A percentile compares a stretch with the other conserved stretches of the same genome.
Evolutionary conservation across 2,329 filamentous ascomycete species (phyloP).

Genomic region (Hypocreales sp.): DNA sequence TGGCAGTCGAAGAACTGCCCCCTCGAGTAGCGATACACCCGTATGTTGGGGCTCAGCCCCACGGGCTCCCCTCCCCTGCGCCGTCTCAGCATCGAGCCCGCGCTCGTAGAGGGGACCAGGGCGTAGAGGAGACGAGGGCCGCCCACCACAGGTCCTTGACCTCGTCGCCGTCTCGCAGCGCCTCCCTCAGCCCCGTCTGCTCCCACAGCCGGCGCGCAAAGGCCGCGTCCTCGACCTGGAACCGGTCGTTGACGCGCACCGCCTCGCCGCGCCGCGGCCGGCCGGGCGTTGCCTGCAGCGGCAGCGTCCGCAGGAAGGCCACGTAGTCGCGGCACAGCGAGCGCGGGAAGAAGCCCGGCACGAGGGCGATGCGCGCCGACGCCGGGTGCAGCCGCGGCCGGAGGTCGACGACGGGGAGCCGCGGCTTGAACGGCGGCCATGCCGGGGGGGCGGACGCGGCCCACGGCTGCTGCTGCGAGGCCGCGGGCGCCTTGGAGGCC

Average conservation of each 20-base stretch:
- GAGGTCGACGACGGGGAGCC: slow-evolving; percentile 51
- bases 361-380: slow-evolving; percentile 51
- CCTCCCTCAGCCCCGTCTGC: slow-evolving; percentile 55
- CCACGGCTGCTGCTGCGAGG: slow-evolving; percentile 7
- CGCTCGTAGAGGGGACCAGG: not conserved
- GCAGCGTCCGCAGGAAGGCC: slow-evolving; percentile 51
- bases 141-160: slow-evolving; percentile 29
- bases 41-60: slow-evolving; percentile 78
- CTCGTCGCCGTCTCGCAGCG: slow-evolving; percentile 27
- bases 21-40: slow-evolving; percentile 72
- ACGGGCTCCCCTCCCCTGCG: slow-evolving; percentile 66
- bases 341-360: slow-evolving; percentile 60
- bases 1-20: slow-evolving; percentile 89
- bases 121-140: slow-evolving; percentile 4
- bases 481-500: slow-evolving; percentile 8
- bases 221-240: slow-evolving; percentile 58
- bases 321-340: slow-evolving; percentile 64
- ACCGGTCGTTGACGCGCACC: slow-evolving; percentile 77
- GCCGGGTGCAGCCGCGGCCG: slow-evolving; percentile 34
- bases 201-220: slow-evolving; percentile 70
- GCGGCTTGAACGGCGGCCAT: slow-evolving; percentile 60
- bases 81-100: not conserved
- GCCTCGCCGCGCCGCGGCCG: slow-evolving; percentile 70
- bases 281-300: slow-evolving; percentile 62
- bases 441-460: slow-evolving; percentile 20